These are phyloP conservation scores for Cladosporium austrohemisphaericum DNA, from an alignment of 2,329 filamentous ascomycete genomes.

Conservation along the genomic window DNA sequence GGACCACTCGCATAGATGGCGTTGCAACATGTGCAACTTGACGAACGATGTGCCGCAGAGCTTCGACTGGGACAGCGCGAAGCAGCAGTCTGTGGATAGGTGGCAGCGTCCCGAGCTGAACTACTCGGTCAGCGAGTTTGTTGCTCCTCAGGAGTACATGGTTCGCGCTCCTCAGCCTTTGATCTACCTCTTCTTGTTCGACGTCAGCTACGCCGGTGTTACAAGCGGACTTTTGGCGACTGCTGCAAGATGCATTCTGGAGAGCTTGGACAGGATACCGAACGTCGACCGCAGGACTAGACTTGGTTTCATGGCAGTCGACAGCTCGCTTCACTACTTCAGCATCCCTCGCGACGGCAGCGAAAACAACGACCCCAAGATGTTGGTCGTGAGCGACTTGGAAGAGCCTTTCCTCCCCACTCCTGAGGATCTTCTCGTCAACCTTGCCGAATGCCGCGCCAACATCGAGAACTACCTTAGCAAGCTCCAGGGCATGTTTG, in stretches of 20 bases:
- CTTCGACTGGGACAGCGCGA: constrained; percentile 93
- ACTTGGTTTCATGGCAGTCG: constrained; percentile 91
- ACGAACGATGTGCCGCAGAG: constrained; percentile 99
- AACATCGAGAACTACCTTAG: constrained; percentile 89
- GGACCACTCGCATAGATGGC: constrained; percentile 95
- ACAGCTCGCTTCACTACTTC: constrained; percentile 94
- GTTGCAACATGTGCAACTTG: constrained; percentile 99
- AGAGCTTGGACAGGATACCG: constrained; percentile 95
- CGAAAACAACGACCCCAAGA: constrained; percentile 78
- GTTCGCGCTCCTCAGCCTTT: constrained; percentile 92
- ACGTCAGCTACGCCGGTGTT: constrained; percentile 86
- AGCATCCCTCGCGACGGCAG: constrained; percentile 84
- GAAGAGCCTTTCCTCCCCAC: constrained; percentile 96
- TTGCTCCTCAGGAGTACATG: constrained; percentile 99
- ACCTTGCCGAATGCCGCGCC: constrained; percentile 79
- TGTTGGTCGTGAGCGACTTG: constrained; percentile 92
- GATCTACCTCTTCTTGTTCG: constrained; percentile 92
- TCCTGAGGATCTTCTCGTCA: constrained; percentile 85
- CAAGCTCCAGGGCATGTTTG: constrained; percentile 94
- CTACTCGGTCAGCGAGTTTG: constrained; percentile 93
- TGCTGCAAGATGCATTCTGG: constrained; percentile 85
- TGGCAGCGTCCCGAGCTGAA: constrained; percentile 93
- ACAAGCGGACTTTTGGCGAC: constrained; percentile 89
- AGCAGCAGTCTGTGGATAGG: constrained; percentile 86
- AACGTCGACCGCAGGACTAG: constrained; percentile 91